Evolutionary conservation across 352 stramenopile genomes (phyloP).

Genomic region (Globisporangium orthogonon): DNA sequence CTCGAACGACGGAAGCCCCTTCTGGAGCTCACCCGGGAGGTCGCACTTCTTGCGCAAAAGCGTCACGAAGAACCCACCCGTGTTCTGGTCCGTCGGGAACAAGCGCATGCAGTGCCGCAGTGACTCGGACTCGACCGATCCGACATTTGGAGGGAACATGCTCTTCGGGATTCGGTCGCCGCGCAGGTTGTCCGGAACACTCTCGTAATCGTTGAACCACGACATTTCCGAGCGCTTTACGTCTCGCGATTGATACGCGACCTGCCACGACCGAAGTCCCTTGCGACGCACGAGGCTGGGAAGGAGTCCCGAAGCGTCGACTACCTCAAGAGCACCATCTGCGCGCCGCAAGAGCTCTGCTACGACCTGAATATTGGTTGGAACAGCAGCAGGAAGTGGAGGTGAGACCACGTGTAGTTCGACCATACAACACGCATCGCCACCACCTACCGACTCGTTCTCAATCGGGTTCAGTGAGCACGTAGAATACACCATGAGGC

Average conservation of each 20-base stretch:
- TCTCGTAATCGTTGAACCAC: conserved; percentile 57
- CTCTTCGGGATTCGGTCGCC: conserved; percentile 56
- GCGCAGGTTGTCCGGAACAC: conserved; percentile 43
- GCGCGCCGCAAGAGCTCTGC: conserved; percentile 88
- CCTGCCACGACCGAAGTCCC: conserved; percentile 50
- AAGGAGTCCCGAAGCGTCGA: conserved; percentile 63
- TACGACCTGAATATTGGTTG: conserved; percentile 51
- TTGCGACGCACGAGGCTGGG: conserved; percentile 38
- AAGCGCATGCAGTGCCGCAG: conserved; percentile 89
- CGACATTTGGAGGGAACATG: conserved; percentile 79
- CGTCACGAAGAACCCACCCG: conserved; percentile 97
- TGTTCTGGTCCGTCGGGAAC: conserved; percentile 97
- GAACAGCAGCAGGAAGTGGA: neutral
- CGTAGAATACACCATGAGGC: conserved; percentile 93
- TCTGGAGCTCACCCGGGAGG: conserved; percentile 27
- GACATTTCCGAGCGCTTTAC: conserved; percentile 19
- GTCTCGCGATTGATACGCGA: conserved; percentile 58
- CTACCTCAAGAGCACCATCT: conserved; percentile 82
- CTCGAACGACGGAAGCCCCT: conserved; percentile 42
- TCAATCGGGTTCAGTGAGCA: conserved; percentile 98
- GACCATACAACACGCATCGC: neutral
- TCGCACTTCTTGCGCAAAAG: conserved; percentile 83
- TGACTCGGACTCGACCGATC: conserved; percentile 38
- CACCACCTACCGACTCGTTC: conserved; percentile 86
- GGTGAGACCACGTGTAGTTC: neutral